phyloP scores from a whole-genome alignment of 208 protist species.

The Leishmania guyanensis region DNA sequence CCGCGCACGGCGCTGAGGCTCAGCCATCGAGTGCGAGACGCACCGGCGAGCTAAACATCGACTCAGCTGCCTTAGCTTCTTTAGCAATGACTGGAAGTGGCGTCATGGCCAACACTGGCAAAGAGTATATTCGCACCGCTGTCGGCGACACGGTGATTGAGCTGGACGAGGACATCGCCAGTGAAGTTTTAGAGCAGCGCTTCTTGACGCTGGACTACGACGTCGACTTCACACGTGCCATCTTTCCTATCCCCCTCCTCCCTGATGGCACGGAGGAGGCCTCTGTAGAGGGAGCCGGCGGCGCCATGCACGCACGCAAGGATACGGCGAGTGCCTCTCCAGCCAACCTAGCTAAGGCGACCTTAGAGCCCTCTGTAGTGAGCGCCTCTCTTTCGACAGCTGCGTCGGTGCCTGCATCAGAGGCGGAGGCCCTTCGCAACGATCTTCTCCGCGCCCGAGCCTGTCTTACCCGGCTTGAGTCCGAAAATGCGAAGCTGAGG shows the following conservation, averaged over 20 bases:
- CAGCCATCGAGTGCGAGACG: background rate
- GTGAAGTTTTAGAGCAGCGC: constrained; percentile 48
- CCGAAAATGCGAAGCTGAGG: constrained; percentile 63
- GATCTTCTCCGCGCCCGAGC: constrained; percentile 26
- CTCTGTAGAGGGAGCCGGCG: background rate
- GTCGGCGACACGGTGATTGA: constrained; percentile 45
- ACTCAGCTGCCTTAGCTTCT: background rate
- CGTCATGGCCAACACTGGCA: background rate
- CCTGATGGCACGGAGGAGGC: background rate
- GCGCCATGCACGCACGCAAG: background rate
- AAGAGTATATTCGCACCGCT: constrained; percentile 26
- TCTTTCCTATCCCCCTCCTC: constrained; percentile 76
- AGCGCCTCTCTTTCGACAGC: background rate
- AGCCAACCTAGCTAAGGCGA: background rate
- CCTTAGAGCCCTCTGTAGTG: background rate
- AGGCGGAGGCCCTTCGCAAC: background rate
- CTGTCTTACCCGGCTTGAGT: constrained; percentile 19
- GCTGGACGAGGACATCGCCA: constrained; percentile 40
- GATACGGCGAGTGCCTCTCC: background rate
- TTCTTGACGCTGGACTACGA: constrained; percentile 87
- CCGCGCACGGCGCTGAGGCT: background rate
- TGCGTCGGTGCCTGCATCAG: background rate
- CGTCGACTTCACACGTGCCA: constrained; percentile 86
- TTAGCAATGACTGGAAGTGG: background rate
- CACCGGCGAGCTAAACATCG: background rate